Evolutionary conservation across 73 alveolate genomes (phyloP).

Genomic region (Paraurostyla sp.): DNA sequence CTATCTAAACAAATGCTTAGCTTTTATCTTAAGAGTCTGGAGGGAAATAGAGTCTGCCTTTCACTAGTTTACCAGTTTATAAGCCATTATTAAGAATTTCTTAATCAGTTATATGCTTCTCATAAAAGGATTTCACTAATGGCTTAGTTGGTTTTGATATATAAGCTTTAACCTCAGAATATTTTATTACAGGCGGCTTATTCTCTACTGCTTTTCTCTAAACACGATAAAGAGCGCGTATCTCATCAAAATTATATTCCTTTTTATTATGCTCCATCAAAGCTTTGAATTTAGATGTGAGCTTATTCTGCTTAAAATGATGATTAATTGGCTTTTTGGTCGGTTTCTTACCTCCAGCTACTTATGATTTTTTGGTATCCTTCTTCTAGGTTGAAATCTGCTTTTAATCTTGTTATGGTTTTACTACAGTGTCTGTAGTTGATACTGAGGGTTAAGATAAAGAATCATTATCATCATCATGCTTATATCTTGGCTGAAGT

Average conservation of each 20-base stretch:
- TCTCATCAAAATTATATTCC: conserved; percentile 49
- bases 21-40: not conserved
- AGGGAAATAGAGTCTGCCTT: conserved; percentile 31
- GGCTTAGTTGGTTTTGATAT: conserved; percentile 34
- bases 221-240: conserved; percentile 1
- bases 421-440: not conserved
- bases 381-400: not conserved
- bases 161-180: conserved; percentile 38
- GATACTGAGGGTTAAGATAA: not conserved
- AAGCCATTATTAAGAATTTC: not conserved
- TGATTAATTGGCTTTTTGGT: not conserved
- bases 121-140: conserved; percentile 20
- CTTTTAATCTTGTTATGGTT: not conserved
- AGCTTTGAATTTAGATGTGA: conserved; percentile 33
- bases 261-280: conserved; percentile 29
- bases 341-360: no score
- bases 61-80: conserved; percentile 1
- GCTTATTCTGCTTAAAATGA: not conserved
- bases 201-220: conserved; percentile 18
- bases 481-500: conserved; percentile 26
- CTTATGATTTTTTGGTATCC: not conserved
- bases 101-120: conserved; percentile 25
- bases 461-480: not conserved
- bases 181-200: conserved; percentile 58
- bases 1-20: conserved; percentile 28